Base-by-base conservation (phyloP, 129 eudicot genomes). In the Ambrosia artemisiifolia region DNA sequence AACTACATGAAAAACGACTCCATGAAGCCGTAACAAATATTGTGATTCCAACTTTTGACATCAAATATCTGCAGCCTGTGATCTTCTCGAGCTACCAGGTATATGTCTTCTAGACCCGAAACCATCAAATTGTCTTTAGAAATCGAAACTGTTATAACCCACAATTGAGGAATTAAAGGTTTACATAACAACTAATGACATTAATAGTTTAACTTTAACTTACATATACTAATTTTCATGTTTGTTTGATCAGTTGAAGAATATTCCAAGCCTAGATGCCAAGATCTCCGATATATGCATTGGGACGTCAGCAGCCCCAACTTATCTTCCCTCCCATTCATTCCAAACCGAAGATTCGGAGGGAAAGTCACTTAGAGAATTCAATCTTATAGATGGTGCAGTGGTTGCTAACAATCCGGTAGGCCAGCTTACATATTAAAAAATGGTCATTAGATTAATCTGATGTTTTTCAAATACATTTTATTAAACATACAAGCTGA, bases 11-110 rank as follows among this genome's bases (percentile, higher is more conserved):
- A 7, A 55, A 33, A 55, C 34, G 62, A 55, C 62, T 55, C 34
- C 7, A 55, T 2, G 62, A 55, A 55, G 62, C 62, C 2, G 34
- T 55, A 9, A 55, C 62, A 18, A 55, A 55, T 19, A 20, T 19
- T 55, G 62, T 55, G 34, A 55, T 55, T 10, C 62, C 62, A 4
- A 55, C 62, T 1, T 55, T 55, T 19, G 62, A 55, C 32, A 55
- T 55, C 62, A 55, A 55, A 55, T 5, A 10, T 3, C 62, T 55
- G 9, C 62, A 55, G 14, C 62, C 62, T 9, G 34, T 55, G 32
- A 55, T 55, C 62, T 55, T 55, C 62, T 55, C 62, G n/a, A 55
- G 62, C 34, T 55, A 55, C 62, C 62, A 55, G 62, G 34, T 55
- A 55, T 24, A 24, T 24, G 28, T 19, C 32, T 10, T 0, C 11